phyloP scores from a whole-genome alignment of 805 yeast genomes.

The Saturnispora hagleri region DNA sequence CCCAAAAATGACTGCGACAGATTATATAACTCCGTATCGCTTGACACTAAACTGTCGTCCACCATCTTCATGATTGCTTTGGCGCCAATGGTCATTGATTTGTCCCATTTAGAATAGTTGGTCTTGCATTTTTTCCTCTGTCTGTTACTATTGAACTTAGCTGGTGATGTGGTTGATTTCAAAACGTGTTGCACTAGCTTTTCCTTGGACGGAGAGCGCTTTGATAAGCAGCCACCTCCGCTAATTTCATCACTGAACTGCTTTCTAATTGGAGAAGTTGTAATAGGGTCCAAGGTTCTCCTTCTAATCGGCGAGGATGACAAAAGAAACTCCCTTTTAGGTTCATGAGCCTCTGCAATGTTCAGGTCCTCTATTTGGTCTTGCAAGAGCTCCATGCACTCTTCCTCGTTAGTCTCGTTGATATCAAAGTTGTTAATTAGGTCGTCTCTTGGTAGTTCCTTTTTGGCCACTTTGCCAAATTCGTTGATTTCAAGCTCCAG shows the following conservation, averaged over 20 bases:
- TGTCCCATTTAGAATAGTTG: slow-evolving; percentile 26
- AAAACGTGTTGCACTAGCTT: background rate
- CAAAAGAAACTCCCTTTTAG: background rate
- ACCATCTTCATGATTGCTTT: slow-evolving; percentile 31
- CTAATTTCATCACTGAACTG: background rate
- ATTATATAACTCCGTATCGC: slow-evolving; percentile 26
- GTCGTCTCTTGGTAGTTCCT: background rate
- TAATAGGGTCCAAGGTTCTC: background rate
- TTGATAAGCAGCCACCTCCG: background rate
- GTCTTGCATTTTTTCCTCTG: slow-evolving; percentile 5
- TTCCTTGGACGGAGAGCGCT: slow-evolving; percentile 2
- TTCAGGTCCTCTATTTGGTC: slow-evolving; percentile 18
- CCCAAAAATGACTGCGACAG: slow-evolving; percentile 14
- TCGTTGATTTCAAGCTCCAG: slow-evolving; percentile 5
- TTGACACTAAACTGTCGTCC: slow-evolving; percentile 30
- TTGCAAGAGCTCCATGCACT: slow-evolving; percentile 14
- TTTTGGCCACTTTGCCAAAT: slow-evolving; percentile 5
- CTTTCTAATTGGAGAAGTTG: background rate
- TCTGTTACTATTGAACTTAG: background rate
- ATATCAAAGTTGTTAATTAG: background rate
- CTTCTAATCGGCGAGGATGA: background rate
- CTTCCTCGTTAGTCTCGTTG: slow-evolving; percentile 1
- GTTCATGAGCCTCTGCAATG: background rate
- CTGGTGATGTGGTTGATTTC: slow-evolving; percentile 1
- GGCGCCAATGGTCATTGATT: slow-evolving; percentile 30